Percentiles rank a stretch among this genome's conserved stretches.
These are phyloP conservation scores for Brachypodium distachyon DNA, from an alignment of 202 grass and related monocot genomes.

Conservation along the genomic window DNA sequence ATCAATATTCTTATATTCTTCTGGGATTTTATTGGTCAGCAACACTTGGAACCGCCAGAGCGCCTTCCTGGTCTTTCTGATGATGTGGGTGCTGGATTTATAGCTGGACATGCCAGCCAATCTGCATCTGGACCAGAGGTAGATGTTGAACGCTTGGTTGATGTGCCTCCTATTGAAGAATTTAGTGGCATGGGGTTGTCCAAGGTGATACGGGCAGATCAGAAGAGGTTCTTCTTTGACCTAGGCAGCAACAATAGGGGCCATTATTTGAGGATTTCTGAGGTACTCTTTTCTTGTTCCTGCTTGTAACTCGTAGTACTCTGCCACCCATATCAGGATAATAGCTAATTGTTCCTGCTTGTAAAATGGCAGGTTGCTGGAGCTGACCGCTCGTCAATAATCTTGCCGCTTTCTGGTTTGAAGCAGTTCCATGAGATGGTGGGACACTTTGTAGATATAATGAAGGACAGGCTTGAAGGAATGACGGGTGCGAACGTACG, in stretches of 20 bases:
- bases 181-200: slow-evolving; percentile 68
- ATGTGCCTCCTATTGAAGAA: slow-evolving; percentile 73
- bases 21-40: slow-evolving; percentile 34
- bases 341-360: slow-evolving; percentile 2
- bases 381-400: slow-evolving; percentile 82
- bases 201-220: slow-evolving; percentile 86
- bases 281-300: slow-evolving; percentile 41
- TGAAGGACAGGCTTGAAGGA: slow-evolving; percentile 87
- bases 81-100: slow-evolving; percentile 93
- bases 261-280: slow-evolving; percentile 87
- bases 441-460: slow-evolving; percentile 92
- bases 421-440: slow-evolving; percentile 97
- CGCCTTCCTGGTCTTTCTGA: slow-evolving; percentile 73
- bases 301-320: background rate
- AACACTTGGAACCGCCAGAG: slow-evolving; percentile 71
- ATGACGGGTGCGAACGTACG: slow-evolving; percentile 72
- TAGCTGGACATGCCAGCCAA: slow-evolving; percentile 65
- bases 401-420: slow-evolving; percentile 77
- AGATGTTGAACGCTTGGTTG: slow-evolving; percentile 65
- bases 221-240: slow-evolving; percentile 94
- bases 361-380: slow-evolving; percentile 62
- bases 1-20: slow-evolving; percentile 5
- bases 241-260: slow-evolving; percentile 85
- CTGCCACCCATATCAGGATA: background rate
- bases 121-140: slow-evolving; percentile 58